Evolutionary conservation across 2,329 filamentous ascomycete genomes (phyloP).

Genomic region (Cercospora sesami): DNA sequence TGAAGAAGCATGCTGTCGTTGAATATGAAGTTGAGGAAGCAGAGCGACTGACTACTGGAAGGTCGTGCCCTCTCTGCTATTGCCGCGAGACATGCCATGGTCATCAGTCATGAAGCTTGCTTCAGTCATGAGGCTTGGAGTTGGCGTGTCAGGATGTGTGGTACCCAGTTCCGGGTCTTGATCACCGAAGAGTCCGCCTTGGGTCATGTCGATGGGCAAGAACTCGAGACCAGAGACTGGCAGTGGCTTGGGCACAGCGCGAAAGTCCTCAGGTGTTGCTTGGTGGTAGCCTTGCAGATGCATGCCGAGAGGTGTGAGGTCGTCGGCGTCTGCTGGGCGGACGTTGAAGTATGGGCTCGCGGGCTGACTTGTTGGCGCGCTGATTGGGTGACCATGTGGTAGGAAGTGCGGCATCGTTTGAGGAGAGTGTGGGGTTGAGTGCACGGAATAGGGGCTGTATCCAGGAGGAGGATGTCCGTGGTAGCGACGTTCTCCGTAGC

Average conservation of each 20-base stretch:
- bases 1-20: neutral
- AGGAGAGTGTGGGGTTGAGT: constrained; percentile 16
- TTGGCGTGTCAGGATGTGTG: constrained; percentile 32
- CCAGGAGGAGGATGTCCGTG: constrained; percentile 11
- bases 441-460: constrained; percentile 21
- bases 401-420: constrained; percentile 1
- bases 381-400: constrained; percentile 2
- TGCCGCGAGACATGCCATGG: constrained; percentile 19
- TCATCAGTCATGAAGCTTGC: constrained; percentile 35
- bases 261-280: constrained; percentile 15
- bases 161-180: constrained; percentile 24
- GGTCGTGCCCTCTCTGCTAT: constrained; percentile 25
- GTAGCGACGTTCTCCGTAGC: constrained; percentile 10
- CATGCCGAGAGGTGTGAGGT: constrained; percentile 1
- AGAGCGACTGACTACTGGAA: constrained; percentile 11
- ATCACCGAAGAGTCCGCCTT: constrained; percentile 26
- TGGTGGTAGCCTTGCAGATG: constrained; percentile 3
- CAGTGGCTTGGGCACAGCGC: constrained; percentile 10
- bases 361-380: constrained; percentile 12
- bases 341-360: constrained; percentile 19
- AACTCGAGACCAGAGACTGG: constrained; percentile 19
- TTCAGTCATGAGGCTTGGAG: constrained; percentile 34
- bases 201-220: constrained; percentile 16
- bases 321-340: constrained; percentile 9
- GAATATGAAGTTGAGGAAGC: neutral